Evolutionary conservation across 129 eudicot species (phyloP).

Genomic region (Daucus carota): DH1_v3.0 NC_030383.2:59966001-59966500

Average conservation of each 20-base stretch:
- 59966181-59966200: neutral
- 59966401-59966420: neutral
- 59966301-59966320: neutral
- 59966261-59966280: neutral
- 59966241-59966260: neutral
- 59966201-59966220: neutral
- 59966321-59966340: constrained; percentile 23
- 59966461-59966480: constrained; percentile 27
- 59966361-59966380: constrained; percentile 48
- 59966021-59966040: neutral
- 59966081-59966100: no score
- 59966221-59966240: neutral
- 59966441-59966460: neutral
- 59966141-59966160: neutral
- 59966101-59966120: no score
- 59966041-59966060: neutral
- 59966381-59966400: neutral
- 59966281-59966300: neutral
- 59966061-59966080: neutral
- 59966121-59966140: constrained; percentile 1
- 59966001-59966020: neutral
- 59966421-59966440: neutral
- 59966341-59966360: constrained; percentile 55
- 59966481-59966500: constrained; percentile 31
- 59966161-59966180: neutral